A percentile compares a stretch with the other conserved stretches of the same genome.
These are phyloP conservation scores for Macrolepiota fuliginosa DNA, from an alignment of 768 basidiomycete genomes.

Conservation along the genomic window DNA sequence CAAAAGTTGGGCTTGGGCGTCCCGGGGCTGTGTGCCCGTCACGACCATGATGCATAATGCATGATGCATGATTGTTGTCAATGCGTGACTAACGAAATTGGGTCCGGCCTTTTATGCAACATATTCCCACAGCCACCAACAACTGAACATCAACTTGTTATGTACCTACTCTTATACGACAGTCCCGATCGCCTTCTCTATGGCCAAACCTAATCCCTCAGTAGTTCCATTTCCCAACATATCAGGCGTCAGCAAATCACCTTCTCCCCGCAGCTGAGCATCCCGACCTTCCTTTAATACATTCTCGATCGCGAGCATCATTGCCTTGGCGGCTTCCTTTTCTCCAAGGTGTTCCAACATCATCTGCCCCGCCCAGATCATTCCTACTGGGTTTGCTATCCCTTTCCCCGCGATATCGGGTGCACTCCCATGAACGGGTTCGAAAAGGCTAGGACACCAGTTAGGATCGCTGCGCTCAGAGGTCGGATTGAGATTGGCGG, in stretches of 20 bases:
- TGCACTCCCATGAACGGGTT: conserved; percentile 56
- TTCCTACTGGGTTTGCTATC: conserved; percentile 53
- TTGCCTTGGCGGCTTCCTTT: conserved; percentile 34
- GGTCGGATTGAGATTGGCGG: conserved; percentile 46
- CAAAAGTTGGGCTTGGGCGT: not conserved
- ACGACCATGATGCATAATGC: not conserved
- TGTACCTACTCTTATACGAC: not conserved
- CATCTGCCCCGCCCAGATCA: conserved; percentile 60
- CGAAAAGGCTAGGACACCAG: conserved; percentile 48
- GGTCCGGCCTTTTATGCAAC: not conserved
- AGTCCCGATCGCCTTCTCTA: conserved; percentile 22
- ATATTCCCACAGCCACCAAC: not conserved
- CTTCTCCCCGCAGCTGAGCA: conserved; percentile 22
- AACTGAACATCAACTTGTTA: not conserved
- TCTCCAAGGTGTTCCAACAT: conserved; percentile 43
- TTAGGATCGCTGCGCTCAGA: conserved; percentile 29
- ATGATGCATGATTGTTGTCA: not conserved
- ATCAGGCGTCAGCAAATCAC: conserved; percentile 33
- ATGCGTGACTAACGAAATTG: not conserved
- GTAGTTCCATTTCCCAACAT: conserved; percentile 37
- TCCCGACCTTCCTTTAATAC: conserved; percentile 29
- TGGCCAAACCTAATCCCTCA: conserved; percentile 29
- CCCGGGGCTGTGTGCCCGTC: not conserved
- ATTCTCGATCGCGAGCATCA: conserved; percentile 40
- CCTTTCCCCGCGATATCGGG: conserved; percentile 55